Base-by-base conservation (phyloP, 2,329 filamentous ascomycete genomes). In the Keithomyces neogunnii region DNA sequence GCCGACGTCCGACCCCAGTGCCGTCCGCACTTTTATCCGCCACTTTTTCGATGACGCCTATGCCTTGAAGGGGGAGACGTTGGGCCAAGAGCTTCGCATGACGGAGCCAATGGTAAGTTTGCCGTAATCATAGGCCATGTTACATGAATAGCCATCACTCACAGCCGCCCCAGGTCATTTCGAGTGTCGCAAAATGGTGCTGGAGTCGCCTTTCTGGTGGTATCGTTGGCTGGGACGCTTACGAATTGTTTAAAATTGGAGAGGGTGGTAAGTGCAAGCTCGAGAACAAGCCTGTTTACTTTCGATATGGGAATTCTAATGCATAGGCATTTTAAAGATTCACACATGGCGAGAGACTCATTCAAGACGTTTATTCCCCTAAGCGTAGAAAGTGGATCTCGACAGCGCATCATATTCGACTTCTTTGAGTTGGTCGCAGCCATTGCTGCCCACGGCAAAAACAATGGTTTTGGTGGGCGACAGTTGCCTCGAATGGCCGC, bases 341-440 rank as follows among this genome's bases (percentile, higher is more conserved):
- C 93, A 4, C 85, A 88, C 63, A 82, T 95, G 76, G 91, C 92
- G 50, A 82, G 88, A 61, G 89, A 97, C 69, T 89, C 93, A 1
- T 99, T 99, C 72, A 86, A 89, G 53, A 96, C 92, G 0, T 99
- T 99, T 64, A 92, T 99, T 54, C 93, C 93, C 0, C 78, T 99
- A 50, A 95, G 90, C 64, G 88, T 95, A 32, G 91, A 96, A 54
- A 95, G 89, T 19, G 84, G 88, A 53, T 83, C 90, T 31, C 85
- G 89, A 49, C 86, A 87, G 47, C 85, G 84, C 62, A 96, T 99
- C 63, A 92, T 96, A 52, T 91, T 95, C 63, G 88, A 95, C 70
- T 97, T 96, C 70, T 99, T 97, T 69, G 92, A 97, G 61, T 81
- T 99, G 1, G 73, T 99, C 44, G 84, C 92, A 3, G 89, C 92